These are phyloP conservation scores for Metschnikowia koreensis DNA, from an alignment of 805 yeast species.

Conservation along the genomic window DNA sequence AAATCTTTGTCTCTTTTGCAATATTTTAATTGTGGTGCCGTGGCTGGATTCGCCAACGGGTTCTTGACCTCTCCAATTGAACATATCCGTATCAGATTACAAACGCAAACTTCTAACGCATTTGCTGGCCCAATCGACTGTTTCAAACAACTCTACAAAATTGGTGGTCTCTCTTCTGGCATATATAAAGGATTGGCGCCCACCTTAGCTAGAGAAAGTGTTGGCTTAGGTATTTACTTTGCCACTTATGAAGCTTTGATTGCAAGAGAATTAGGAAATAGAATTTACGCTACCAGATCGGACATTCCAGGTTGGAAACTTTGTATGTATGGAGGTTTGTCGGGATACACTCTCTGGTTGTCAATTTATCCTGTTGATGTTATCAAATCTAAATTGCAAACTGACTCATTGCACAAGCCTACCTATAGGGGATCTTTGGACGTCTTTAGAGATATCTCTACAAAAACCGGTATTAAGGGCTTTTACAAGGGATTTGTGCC, in stretches of 20 bases:
- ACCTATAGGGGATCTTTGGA: slow-evolving; percentile 55
- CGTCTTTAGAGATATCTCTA: slow-evolving; percentile 55
- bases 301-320: slow-evolving; percentile 86
- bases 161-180: slow-evolving; percentile 54
- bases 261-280: slow-evolving; percentile 54
- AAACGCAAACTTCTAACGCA: slow-evolving; percentile 67
- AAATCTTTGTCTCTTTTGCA: slow-evolving; percentile 55
- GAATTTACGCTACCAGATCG: slow-evolving; percentile 47
- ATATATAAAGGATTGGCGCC: slow-evolving; percentile 81
- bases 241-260: slow-evolving; percentile 87
- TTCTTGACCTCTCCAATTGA: slow-evolving; percentile 91
- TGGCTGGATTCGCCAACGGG: slow-evolving; percentile 91
- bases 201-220: slow-evolving; percentile 77
- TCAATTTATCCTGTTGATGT: slow-evolving; percentile 87
- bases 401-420: slow-evolving; percentile 57
- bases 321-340: slow-evolving; percentile 83
- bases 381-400: slow-evolving; percentile 83
- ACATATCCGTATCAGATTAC: slow-evolving; percentile 90
- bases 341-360: slow-evolving; percentile 90
- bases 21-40: slow-evolving; percentile 78
- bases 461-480: slow-evolving; percentile 66
- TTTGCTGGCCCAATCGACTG: slow-evolving; percentile 77
- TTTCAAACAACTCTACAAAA: slow-evolving; percentile 51
- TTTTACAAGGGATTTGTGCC: slow-evolving; percentile 91
- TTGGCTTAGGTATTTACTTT: slow-evolving; percentile 88